Conservation (phyloP, 139 green algal genomes). For the Picochlorum sp. region DNA sequence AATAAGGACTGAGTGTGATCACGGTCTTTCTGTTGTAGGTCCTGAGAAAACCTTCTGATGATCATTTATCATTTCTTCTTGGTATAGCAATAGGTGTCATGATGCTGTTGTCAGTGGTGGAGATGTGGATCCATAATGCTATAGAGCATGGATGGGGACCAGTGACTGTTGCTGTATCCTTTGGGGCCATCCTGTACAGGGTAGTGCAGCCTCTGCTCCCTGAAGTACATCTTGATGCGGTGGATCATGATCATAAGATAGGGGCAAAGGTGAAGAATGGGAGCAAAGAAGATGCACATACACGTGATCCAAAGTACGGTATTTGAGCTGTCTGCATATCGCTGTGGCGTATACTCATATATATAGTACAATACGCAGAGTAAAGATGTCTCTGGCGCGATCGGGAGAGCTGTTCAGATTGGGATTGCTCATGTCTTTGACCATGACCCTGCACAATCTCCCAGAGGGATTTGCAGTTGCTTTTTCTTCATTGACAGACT, state of each 20-base stretch:
- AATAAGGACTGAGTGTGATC: neutral
- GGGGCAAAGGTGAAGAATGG: too few relatives aligned
- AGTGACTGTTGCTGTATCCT: constrained; percentile 29
- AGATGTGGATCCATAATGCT: constrained; percentile 69
- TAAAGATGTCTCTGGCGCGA: neutral
- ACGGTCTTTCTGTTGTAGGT: constrained; percentile 22
- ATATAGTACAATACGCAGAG: neutral
- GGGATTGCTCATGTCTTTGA: constrained; percentile 63
- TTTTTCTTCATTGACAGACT: constrained; percentile 63
- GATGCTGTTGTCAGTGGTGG: constrained; percentile 60
- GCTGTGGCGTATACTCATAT: neutral
- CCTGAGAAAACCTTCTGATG: constrained; percentile 46
- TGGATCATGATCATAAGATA: neutral
- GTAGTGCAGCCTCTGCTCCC: constrained; percentile 49
- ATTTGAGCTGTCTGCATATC: too few relatives aligned
- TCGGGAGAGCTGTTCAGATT: constrained; percentile 40
- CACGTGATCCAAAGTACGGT: too few relatives aligned
- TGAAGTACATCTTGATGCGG: constrained; percentile 33
- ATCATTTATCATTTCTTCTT: constrained; percentile 62
- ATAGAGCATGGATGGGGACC: constrained; percentile 34
- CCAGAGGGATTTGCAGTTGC: constrained; percentile 76
- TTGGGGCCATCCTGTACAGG: constrained; percentile 43
- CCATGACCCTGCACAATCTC: constrained; percentile 88
- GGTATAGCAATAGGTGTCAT: constrained; percentile 68
- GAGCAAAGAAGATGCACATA: too few relatives aligned